Conservation (phyloP, 495 filamentous ascomycete genomes). For the Aspergillus ellipticus region DNA sequence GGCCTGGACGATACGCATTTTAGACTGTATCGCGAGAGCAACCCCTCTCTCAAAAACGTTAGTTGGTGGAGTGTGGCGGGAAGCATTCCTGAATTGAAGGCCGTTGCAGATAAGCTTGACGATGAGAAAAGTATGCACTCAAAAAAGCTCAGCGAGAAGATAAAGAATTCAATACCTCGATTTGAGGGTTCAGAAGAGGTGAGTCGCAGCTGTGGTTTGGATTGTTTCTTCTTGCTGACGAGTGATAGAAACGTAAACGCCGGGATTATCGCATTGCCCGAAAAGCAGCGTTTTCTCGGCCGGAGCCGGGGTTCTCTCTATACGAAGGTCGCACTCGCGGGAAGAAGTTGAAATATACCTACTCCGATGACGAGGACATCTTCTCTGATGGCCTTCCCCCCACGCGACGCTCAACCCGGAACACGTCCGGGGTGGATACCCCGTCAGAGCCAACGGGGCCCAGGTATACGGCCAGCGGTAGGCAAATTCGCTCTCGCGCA, state of each 20-base stretch:
- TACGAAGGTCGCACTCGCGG: constrained; percentile 96
- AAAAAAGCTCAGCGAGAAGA: constrained; percentile 69
- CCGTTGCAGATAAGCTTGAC: constrained; percentile 67
- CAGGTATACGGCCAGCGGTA: constrained; percentile 84
- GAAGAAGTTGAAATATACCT: constrained; percentile 94
- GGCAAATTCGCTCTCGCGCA: constrained; percentile 73
- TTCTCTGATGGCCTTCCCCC: constrained; percentile 64
- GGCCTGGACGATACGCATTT: constrained; percentile 92
- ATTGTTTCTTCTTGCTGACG: constrained; percentile 25
- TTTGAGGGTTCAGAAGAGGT: constrained; percentile 94
- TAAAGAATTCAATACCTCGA: constrained; percentile 77
- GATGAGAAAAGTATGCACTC: constrained; percentile 77
- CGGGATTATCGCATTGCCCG: constrained; percentile 85
- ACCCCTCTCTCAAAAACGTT: constrained; percentile 68
- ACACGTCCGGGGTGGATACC: constrained; percentile 62
- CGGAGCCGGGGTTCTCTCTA: constrained; percentile 83
- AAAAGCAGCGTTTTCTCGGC: constrained; percentile 82
- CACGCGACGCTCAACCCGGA: constrained; percentile 68
- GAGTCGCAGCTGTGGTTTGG: constrained; percentile 20
- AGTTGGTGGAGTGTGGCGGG: constrained; percentile 94
- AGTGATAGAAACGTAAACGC: constrained; percentile 74
- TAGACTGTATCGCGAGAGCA: constrained; percentile 91
- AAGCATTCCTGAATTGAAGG: constrained; percentile 78
- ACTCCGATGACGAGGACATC: constrained; percentile 83
- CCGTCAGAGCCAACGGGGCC: constrained; percentile 68